These are phyloP conservation scores for Stephania yunnanensis DNA, from an alignment of 164 flowering plant species.

Conservation along the genomic window DNA sequence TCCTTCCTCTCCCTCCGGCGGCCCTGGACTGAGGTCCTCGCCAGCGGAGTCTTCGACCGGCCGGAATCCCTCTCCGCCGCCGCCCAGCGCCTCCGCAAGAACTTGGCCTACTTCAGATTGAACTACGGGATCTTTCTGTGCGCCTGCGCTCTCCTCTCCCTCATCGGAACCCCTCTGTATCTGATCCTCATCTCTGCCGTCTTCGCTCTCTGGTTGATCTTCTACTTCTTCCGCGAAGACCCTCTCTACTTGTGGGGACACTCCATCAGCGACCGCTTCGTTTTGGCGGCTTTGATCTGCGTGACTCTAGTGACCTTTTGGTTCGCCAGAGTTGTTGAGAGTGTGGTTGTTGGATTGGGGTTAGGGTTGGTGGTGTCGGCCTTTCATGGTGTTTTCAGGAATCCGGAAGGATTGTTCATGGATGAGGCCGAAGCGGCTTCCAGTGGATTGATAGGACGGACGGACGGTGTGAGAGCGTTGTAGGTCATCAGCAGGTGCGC, in stretches of 20 bases:
- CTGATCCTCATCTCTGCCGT: conserved; percentile 16
- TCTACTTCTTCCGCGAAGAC: conserved; percentile 40
- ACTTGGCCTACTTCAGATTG: conserved; percentile 23
- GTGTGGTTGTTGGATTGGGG: conserved; percentile 19
- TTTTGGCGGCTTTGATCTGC: conserved; percentile 18
- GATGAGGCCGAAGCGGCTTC: conserved; percentile 28
- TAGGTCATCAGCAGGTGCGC: too few relatives aligned
- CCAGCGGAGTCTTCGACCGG: conserved; percentile 20
- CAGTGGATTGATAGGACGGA: conserved; percentile 21
- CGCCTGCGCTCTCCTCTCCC: conserved; percentile 16
- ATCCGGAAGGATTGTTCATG: conserved; percentile 28
- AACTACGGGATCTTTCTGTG: conserved; percentile 25
- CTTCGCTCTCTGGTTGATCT: conserved; percentile 28
- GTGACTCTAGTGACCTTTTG: conserved; percentile 15
- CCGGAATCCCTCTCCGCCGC: conserved; percentile 25
- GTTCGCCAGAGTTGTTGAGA: conserved; percentile 17
- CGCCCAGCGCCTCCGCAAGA: conserved; percentile 19
- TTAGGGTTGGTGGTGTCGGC: conserved; percentile 20
- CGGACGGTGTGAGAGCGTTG: not conserved
- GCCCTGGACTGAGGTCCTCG: conserved; percentile 43
- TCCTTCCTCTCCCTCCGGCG: conserved; percentile 31
- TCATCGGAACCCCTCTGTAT: conserved; percentile 23
- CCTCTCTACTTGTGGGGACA: conserved; percentile 30
- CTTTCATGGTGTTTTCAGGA: conserved; percentile 29
- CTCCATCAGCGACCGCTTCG: conserved; percentile 22